Evolutionary conservation across 202 grass and related monocot species (phyloP).

Genomic region (Brachypodium distachyon): DNA sequence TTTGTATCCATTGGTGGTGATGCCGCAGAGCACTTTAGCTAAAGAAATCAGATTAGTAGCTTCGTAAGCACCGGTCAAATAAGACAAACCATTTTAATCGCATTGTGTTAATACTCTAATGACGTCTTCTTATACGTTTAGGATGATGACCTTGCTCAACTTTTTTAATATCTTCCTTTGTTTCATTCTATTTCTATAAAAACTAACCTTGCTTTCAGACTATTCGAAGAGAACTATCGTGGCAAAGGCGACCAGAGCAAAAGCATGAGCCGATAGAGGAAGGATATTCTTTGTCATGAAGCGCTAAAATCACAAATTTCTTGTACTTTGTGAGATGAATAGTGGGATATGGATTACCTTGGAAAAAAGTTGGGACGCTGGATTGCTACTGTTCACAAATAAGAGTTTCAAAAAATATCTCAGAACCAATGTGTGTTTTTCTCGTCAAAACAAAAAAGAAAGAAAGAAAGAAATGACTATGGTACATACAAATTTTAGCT

Average conservation of each 20-base stretch:
- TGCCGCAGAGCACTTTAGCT: background rate
- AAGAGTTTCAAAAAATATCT: too few species aligned
- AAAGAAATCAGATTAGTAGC: background rate
- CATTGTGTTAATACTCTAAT: background rate
- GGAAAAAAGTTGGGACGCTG: too few species aligned
- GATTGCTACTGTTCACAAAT: too few species aligned
- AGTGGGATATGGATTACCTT: too few species aligned
- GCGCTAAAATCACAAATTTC: background rate
- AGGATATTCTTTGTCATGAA: background rate
- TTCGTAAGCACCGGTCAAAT: constrained; percentile 9
- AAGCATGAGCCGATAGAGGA: background rate
- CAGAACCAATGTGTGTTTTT: too few species aligned
- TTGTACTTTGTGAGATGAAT: background rate
- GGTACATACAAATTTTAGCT: too few species aligned
- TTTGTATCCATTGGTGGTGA: background rate
- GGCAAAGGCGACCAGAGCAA: background rate
- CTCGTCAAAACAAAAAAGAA: too few species aligned
- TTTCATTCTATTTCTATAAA: background rate
- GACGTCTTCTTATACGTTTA: background rate
- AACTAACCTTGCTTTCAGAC: background rate
- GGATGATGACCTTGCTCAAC: background rate
- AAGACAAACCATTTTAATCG: background rate
- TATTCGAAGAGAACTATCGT: background rate
- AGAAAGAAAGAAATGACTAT: too few species aligned
- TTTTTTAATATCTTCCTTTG: background rate